Evolutionary conservation across 78 protist genomes (phyloP), one percentile per base, ranked within the genome.

Genomic region (Dictyostelium firmibasis): DNA sequence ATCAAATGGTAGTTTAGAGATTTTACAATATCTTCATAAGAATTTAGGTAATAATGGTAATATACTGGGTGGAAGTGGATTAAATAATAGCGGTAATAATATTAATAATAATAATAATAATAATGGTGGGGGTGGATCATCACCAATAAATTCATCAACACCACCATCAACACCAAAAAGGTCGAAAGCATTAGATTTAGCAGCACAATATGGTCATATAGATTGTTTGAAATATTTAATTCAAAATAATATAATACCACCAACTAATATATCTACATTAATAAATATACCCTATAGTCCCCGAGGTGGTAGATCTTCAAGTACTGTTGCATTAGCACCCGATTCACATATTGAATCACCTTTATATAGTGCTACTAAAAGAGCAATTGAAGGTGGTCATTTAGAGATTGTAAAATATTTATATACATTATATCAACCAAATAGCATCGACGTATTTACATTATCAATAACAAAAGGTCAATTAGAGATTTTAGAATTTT

Each of bases 151-250:
- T 18, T 76, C 83, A 38, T 36, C 33, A 33, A 38, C 57, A 23
- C 57, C 50, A 4, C 60, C 47, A 76, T 76, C 57, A 72, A 72
- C 79, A 72, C 79, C 79, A 72, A 72, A 72, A 4, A 27, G 79
- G 9, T 72, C 79, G 13, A 72, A 72, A 16, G 79, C 79, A 16
- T 72, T 72, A 16, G 83, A 77, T 43, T 43, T 77, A 11, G 83
- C 83, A n/a, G 83, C 83, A 23, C 83, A 77, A 41, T 41, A 41
- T 23, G 83, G 83, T 23, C 60, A 77, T 77, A n/a, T 77, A 25
- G 83, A 77, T 23, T 41, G 83, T 23, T 43, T 35, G n/a, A 43
- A 41, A 41, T 77, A 35, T 77, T 43, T 43, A 77, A 41, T 43
- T 77, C 83, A 77, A 77, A 43, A 77, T 20, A 77, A 72, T 72